Base-by-base conservation (phyloP, 2,329 filamentous ascomycete genomes). In the Sporothrix curviconia region DNA sequence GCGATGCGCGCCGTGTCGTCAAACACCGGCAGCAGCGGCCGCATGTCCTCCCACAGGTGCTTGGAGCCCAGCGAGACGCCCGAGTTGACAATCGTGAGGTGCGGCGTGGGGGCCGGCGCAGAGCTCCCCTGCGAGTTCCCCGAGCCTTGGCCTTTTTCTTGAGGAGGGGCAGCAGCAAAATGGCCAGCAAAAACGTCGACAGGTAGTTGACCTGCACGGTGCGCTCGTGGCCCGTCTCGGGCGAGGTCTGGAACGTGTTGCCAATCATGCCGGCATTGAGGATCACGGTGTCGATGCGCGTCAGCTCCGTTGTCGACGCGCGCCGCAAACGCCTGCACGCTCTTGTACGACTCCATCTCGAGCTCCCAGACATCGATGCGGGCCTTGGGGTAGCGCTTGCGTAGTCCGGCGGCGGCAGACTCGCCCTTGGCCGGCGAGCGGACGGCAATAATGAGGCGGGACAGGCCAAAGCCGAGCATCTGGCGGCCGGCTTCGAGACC, bases 381-480 rank as follows among this genome's bases (percentile, higher is more conserved):
- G 28, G 40, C 43, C 7, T 40, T 17, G 19, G 42, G 44, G 17
- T 37, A 39, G 6, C 39, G 11, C n/a, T n/a, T 44, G 40, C 36
- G 47, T 8, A 58, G 30, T 5, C 3, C 7, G 2, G 39, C 43
- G 11, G 32, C 44, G 7, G 24, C 53, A 3, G 12, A 15, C n/a
- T 56, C 57, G 51, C 63, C 60, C 47, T 51, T 43, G 4, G 65
- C 63, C 7, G 59, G 46, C 39, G 68, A 70, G 50, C 74, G 73
- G 2, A 71, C 69, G 52, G 64, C 67, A n/a, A 72, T 68, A 57
- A 76, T 70, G 58, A 76, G 69, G 53, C 64, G 73, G 60, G 69
- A 71, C 47, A 62, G 54, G 0, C 64, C 57, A 32, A 69, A 60
- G 9, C 60, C 44, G 36, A 71, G 64, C 53, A 67, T 56, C 40